Evolutionary conservation across 1,139 yeast genomes (phyloP), one percentile per base, ranked within the genome.

Genomic region (Meyerozyma carpophila): DNA sequence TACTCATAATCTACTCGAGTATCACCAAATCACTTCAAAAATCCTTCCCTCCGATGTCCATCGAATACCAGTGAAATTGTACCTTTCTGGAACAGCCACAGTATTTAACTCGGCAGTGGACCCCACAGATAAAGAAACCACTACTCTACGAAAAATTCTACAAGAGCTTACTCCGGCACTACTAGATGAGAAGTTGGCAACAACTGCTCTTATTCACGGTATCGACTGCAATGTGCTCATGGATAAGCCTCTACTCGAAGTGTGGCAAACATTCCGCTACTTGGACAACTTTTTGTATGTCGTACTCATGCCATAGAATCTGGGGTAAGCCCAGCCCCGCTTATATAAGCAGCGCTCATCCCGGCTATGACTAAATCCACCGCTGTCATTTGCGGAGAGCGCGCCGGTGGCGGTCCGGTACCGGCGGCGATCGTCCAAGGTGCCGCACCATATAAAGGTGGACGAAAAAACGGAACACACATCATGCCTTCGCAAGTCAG

Each of bases 231-330:
- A 81, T 2, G 37, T 50, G 1, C 37, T 68, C 0, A 44, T 72
- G 43, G 57, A 67, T 3, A 62, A 73, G 0, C 74, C 79, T 1
- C 46, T 88, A 10, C 55, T 61, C 9, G 83, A 79, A 5, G 51
- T 88, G 10, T 84, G 84, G 70, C 55, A 57, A 10, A 59, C 70
- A 13, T 75, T 85, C 48, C 70, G 73, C 54, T 82, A 81, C 53
- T 63, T 84, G 39, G 98, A 91, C 62, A 90, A 91, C 40, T 88
- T 86, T 57, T 62, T 90, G 50, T 93, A 90, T 60, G 60, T 89
- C 6, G 65, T 75, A 20, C 61, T 79, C 4, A 25, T 13, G 26
- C 37, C 37, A 27, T 10, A 27, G 18, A 31, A 16, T 13, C 34
- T 31, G 34, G 34, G 34, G 34, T 13, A 11, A 9, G 5, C 13